These are phyloP conservation scores for Fusarium nygamai DNA, from an alignment of 2,329 filamentous ascomycete genomes.

Conservation along the genomic window DNA sequence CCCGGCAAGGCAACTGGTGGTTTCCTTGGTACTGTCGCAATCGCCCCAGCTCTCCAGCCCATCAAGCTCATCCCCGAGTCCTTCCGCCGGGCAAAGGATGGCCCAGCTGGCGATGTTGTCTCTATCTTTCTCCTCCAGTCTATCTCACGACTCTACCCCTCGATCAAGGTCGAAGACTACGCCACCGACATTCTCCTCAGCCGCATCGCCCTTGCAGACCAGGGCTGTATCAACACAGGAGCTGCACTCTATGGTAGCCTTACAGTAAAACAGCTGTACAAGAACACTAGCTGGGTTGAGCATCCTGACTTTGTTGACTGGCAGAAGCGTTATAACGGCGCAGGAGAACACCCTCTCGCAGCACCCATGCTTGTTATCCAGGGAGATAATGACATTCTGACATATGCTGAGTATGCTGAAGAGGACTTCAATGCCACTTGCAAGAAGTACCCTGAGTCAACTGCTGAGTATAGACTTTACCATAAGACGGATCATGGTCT, in stretches of 20 bases:
- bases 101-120: conserved; percentile 12
- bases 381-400: conserved; percentile 6
- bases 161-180: conserved; percentile 13
- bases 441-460: not conserved
- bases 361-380: conserved; percentile 20
- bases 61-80: conserved; percentile 20
- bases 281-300: conserved; percentile 16
- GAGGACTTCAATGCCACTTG: conserved; percentile 14
- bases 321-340: conserved; percentile 22
- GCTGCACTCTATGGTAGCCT: not conserved
- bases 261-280: not conserved
- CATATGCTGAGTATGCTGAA: not conserved
- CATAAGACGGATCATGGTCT: not conserved
- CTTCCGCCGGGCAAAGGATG: conserved; percentile 4
- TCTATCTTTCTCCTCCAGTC: conserved; percentile 13
- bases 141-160: not conserved
- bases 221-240: not conserved
- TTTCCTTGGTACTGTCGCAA: conserved; percentile 5
- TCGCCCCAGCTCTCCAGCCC: conserved; percentile 7
- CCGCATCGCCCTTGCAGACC: conserved; percentile 2
- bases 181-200: not conserved
- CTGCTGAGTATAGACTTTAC: not conserved
- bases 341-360: not conserved
- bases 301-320: conserved; percentile 10
- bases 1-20: not conserved